Base-by-base conservation (phyloP, 192 early-diverging fungal genomes). In the Glomus cerebriforme region DNA sequence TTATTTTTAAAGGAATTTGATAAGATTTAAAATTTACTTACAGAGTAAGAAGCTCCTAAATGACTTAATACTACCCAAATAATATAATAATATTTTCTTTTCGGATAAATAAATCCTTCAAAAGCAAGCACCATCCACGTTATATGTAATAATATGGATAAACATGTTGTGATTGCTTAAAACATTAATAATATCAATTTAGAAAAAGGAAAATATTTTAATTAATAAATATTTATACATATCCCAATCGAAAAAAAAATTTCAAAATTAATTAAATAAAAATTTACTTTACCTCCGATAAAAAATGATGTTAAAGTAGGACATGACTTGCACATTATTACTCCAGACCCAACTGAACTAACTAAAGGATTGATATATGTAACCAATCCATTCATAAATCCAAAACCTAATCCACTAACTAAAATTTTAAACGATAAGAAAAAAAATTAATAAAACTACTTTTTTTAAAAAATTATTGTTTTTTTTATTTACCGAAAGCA, bases 111-210 rank as follows among this genome's bases (percentile, higher is more conserved):
- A 80, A 87, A 92, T 31, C 92, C 92, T 37, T 93, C 90, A 83
- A 93, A 94, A 1, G 90, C 87, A 34, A 94, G 81, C 83, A 94
- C 90, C 85, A 88, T 93, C 93, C 93, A 95, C 5, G 82, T 83
- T 34, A 89, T 89, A 75, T 95, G 89, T 39, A 92, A 85, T 35
- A 95, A 84, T 35, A 90, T 92, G 70, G 93, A 92, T 63, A 94
- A 27, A 54, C 87, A 88, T 2, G 92, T 93, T 7, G 87, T 92
- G 15, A 94, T 82, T 9, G 93, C 93, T 92, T 80, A 58, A 39
- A 39, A 1, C 37, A 39, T 39, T 39, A 39, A 39, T 8, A 43
- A 19, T 12, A 39, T 77, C 22, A 70, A n/a, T n/a, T n/a, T 15
- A 72, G 29, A 69, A 58, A 35, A 26, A 13, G 17, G 15, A 19